phyloP scores from a whole-genome alignment of 148 eudicot genomes.

The Persicaria maculosa region DNA sequence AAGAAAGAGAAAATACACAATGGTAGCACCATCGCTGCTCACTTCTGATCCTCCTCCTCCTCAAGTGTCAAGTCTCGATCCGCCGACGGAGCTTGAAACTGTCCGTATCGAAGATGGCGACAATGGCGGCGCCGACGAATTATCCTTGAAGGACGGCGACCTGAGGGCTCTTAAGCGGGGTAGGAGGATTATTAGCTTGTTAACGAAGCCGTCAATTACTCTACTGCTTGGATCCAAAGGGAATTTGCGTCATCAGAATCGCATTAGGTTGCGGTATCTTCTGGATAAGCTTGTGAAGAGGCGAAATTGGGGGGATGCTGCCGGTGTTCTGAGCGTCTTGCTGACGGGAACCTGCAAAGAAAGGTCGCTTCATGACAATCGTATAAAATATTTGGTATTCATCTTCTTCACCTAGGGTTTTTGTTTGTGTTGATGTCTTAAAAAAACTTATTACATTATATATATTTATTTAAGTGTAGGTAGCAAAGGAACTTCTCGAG shows the following conservation, averaged over 20 bases:
- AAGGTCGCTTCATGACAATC: conserved; percentile 26
- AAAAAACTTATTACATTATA: background rate
- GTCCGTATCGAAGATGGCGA: background rate
- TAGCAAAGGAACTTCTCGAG: conserved; percentile 55
- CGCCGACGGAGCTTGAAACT: background rate
- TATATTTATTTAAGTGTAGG: conserved; percentile 26
- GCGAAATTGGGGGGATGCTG: conserved; percentile 64
- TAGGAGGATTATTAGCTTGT: conserved; percentile 16
- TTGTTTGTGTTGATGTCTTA: background rate
- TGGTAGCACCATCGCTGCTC: no score
- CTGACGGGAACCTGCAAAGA: conserved; percentile 47
- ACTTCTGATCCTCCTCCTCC: no score
- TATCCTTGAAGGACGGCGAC: no score
- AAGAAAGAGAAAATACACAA: no score
- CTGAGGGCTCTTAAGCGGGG: background rate
- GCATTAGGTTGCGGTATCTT: conserved; percentile 34
- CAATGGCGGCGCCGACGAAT: background rate
- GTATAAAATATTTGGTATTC: conserved; percentile 57
- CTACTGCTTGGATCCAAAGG: conserved; percentile 21
- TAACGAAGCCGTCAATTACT: conserved; percentile 47
- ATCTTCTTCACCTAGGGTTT: background rate
- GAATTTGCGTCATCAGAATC: conserved; percentile 36
- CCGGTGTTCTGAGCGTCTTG: conserved; percentile 53
- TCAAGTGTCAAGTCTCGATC: background rate
- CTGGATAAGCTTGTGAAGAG: conserved; percentile 37